Percentiles rank a stretch among this genome's conserved stretches.
Evolutionary conservation across 2,329 filamentous ascomycete genomes (phyloP).

Genomic region (Tolypocladium guangdongense): DNA sequence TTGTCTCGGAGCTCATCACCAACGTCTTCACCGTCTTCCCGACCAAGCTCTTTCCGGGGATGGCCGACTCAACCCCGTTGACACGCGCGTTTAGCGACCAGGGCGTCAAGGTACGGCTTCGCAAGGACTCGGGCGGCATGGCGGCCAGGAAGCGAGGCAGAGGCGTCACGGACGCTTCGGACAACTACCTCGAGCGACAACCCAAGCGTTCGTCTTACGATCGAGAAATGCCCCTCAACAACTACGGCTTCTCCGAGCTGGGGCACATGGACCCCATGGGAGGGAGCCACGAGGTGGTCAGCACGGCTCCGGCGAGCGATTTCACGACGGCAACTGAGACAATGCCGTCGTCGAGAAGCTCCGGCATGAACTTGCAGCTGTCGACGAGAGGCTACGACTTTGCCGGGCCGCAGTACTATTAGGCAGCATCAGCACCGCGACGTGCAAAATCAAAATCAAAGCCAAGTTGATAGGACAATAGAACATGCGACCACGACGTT

Average conservation of each 20-base stretch:
- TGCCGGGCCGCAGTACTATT: constrained; percentile 7
- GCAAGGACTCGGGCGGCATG: constrained; percentile 65
- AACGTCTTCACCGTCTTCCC: constrained; percentile 56
- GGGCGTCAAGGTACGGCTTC: constrained; percentile 69
- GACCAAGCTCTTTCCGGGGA: constrained; percentile 64
- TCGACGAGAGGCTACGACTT: constrained; percentile 10
- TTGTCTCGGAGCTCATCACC: constrained; percentile 25
- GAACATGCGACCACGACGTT: neutral
- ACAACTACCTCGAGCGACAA: constrained; percentile 7
- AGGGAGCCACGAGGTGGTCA: constrained; percentile 1
- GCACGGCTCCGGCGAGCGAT: constrained; percentile 4
- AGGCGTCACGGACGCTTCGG: constrained; percentile 10
- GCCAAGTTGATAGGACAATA: neutral
- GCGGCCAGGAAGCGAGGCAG: constrained; percentile 35
- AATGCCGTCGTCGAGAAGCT: constrained; percentile 6
- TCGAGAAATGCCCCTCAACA: constrained; percentile 6
- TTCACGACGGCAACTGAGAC: constrained; percentile 5
- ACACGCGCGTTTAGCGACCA: constrained; percentile 80
- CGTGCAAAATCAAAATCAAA: neutral
- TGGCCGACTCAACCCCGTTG: constrained; percentile 71
- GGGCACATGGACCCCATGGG: constrained; percentile 6
- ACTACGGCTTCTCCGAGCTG: constrained; percentile 8
- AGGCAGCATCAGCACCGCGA: neutral
- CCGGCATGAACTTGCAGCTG: constrained; percentile 6
- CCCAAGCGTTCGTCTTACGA: constrained; percentile 12